Evolutionary conservation across 2,329 filamentous ascomycete species (phyloP).

Genomic region (Penicillium aurantiogriseum): DNA sequence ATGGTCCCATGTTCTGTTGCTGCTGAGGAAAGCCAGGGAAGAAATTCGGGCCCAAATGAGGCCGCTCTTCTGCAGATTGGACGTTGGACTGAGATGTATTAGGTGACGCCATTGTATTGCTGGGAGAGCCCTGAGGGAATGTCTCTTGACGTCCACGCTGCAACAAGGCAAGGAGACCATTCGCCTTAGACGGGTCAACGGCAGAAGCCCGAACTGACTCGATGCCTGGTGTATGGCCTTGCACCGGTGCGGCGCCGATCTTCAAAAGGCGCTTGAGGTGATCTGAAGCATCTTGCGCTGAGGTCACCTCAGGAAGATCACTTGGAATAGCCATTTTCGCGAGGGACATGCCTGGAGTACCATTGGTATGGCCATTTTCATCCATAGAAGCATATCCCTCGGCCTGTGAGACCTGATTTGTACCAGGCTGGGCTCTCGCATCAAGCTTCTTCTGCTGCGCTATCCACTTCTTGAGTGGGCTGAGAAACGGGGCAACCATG

Average conservation of each 20-base stretch:
- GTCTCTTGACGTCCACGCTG: constrained; percentile 40
- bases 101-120: constrained; percentile 56
- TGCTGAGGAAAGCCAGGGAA: constrained; percentile 40
- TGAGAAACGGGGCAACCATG: constrained; percentile 93
- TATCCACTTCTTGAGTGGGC: constrained; percentile 85
- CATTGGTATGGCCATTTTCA: constrained; percentile 41
- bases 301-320: constrained; percentile 43
- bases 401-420: constrained; percentile 45
- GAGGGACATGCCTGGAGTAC: constrained; percentile 18
- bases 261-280: constrained; percentile 53
- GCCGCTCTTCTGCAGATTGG: constrained; percentile 55
- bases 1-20: constrained; percentile 28
- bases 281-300: constrained; percentile 46
- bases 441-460: constrained; percentile 77
- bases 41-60: constrained; percentile 51
- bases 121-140: constrained; percentile 24
- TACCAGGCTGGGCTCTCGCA: constrained; percentile 47
- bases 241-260: constrained; percentile 29
- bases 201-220: constrained; percentile 21
- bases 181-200: constrained; percentile 45
- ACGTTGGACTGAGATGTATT: constrained; percentile 51
- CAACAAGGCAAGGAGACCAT: constrained; percentile 58
- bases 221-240: constrained; percentile 10
- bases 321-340: constrained; percentile 32
- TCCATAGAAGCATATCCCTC: constrained; percentile 60